A percentile compares a stretch with the other conserved stretches of the same genome.
These are phyloP conservation scores for Leccinellum albellum DNA, from an alignment of 768 basidiomycete species.

Conservation along the genomic window DNA sequence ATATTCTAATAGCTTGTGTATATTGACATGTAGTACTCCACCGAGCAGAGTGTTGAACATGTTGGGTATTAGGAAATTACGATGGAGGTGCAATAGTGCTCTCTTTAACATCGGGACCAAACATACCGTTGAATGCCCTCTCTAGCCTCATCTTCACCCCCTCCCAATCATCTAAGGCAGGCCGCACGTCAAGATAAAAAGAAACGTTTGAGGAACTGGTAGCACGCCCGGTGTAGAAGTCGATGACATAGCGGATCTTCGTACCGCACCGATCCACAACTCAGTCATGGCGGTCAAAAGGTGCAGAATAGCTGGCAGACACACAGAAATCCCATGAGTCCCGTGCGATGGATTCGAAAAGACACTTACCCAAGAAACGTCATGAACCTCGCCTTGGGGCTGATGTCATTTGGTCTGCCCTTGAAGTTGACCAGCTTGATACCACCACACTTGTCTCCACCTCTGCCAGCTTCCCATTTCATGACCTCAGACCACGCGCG, in stretches of 20 bases:
- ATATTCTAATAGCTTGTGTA: neutral
- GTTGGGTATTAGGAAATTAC: constrained; percentile 11
- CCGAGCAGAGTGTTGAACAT: neutral
- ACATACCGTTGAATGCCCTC: constrained; percentile 46
- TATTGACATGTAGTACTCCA: constrained; percentile 13
- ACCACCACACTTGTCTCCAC: constrained; percentile 79
- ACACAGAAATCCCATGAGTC: neutral
- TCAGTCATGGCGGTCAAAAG: constrained; percentile 99
- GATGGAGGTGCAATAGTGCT: constrained; percentile 17
- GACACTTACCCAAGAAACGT: constrained; percentile 76
- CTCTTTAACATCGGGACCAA: constrained; percentile 21
- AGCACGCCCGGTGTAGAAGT: constrained; percentile 88
- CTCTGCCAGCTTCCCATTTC: constrained; percentile 78
- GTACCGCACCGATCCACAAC: constrained; percentile 89
- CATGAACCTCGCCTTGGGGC: constrained; percentile 77
- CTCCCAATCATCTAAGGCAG: constrained; percentile 93
- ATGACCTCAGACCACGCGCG: constrained; percentile 81
- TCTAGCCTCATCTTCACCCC: constrained; percentile 79
- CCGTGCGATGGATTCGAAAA: neutral
- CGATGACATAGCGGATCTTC: constrained; percentile 90
- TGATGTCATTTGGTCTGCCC: constrained; percentile 77
- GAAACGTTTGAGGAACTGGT: constrained; percentile 54
- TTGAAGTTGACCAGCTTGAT: constrained; percentile 85
- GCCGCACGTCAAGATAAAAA: constrained; percentile 92
- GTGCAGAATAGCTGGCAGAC: constrained; percentile 72